These are phyloP conservation scores for Penicillium crystallinum DNA, from an alignment of 495 filamentous ascomycete genomes.

Conservation along the genomic window DNA sequence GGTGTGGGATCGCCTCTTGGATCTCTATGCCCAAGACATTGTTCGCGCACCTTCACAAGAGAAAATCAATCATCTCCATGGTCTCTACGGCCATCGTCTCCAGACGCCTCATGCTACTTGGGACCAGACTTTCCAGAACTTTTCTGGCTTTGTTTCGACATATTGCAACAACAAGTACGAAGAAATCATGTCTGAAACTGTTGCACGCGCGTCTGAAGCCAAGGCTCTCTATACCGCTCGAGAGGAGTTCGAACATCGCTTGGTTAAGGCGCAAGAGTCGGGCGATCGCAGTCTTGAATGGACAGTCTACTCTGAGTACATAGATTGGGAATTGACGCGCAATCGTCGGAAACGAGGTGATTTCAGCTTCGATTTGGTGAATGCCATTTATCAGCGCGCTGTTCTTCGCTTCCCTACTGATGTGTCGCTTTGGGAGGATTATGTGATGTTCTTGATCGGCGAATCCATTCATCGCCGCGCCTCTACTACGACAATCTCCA, in stretches of 20 bases:
- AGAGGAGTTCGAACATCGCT: slow-evolving; percentile 64
- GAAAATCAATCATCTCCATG: slow-evolving; percentile 58
- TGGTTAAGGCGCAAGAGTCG: slow-evolving; percentile 54
- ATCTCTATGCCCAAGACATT: slow-evolving; percentile 57
- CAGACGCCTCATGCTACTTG: slow-evolving; percentile 76
- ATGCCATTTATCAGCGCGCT: slow-evolving; percentile 74
- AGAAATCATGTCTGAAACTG: slow-evolving; percentile 67
- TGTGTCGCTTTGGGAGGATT: slow-evolving; percentile 72
- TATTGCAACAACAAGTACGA: slow-evolving; percentile 76
- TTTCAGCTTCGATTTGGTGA: slow-evolving; percentile 57
- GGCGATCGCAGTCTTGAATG: slow-evolving; percentile 55
- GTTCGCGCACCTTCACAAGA: slow-evolving; percentile 50
- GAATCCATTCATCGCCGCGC: slow-evolving; percentile 34
- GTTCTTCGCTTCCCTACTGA: slow-evolving; percentile 63
- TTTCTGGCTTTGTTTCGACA: slow-evolving; percentile 73
- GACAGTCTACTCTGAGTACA: slow-evolving; percentile 63
- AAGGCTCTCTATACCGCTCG: slow-evolving; percentile 65
- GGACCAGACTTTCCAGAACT: slow-evolving; percentile 77
- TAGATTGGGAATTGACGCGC: slow-evolving; percentile 72
- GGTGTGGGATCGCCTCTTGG: slow-evolving; percentile 79
- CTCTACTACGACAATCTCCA: slow-evolving; percentile 40
- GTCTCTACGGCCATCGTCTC: slow-evolving; percentile 68
- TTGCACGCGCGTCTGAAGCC: slow-evolving; percentile 56
- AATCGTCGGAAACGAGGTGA: slow-evolving; percentile 45
- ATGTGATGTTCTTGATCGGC: slow-evolving; percentile 63